These are phyloP conservation scores for Cercospora sp. DNA, from an alignment of 2,329 filamentous ascomycete genomes.

Conservation along the genomic window DNA sequence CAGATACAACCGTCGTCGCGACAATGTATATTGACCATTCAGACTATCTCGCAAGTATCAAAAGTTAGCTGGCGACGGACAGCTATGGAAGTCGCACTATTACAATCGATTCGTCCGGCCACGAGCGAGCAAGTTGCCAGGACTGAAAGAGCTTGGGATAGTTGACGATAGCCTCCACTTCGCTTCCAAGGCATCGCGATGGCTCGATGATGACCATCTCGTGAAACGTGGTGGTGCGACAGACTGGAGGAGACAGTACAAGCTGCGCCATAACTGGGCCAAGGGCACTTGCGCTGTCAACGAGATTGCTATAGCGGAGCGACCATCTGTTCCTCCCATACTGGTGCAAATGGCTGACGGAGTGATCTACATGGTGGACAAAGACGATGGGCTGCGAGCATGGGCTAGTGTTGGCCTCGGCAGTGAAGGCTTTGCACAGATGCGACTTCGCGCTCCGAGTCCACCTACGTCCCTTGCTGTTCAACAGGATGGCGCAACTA, in stretches of 20 bases:
- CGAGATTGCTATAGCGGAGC: conserved; percentile 66
- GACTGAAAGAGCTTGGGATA: conserved; percentile 51
- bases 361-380: conserved; percentile 74
- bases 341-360: conserved; percentile 77
- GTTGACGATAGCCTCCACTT: conserved; percentile 48
- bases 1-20: not conserved
- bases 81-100: conserved; percentile 89
- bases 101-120: conserved; percentile 84
- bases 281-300: conserved; percentile 76
- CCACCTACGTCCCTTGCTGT: conserved; percentile 66
- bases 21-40: conserved; percentile 45
- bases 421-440: conserved; percentile 59
- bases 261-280: conserved; percentile 87
- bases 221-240: conserved; percentile 54
- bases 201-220: conserved; percentile 61
- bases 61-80: conserved; percentile 72
- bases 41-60: conserved; percentile 75
- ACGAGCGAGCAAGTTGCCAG: conserved; percentile 72
- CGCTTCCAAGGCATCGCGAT: conserved; percentile 58
- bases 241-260: conserved; percentile 88
- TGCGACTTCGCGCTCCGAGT: conserved; percentile 29
- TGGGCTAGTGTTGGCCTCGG: conserved; percentile 66
- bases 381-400: conserved; percentile 67
- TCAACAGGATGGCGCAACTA: conserved; percentile 48
- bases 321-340: conserved; percentile 57